Base-by-base conservation (phyloP, 371 early-diverging fungal species). In the Lichtheimia corymbifera region DNA sequence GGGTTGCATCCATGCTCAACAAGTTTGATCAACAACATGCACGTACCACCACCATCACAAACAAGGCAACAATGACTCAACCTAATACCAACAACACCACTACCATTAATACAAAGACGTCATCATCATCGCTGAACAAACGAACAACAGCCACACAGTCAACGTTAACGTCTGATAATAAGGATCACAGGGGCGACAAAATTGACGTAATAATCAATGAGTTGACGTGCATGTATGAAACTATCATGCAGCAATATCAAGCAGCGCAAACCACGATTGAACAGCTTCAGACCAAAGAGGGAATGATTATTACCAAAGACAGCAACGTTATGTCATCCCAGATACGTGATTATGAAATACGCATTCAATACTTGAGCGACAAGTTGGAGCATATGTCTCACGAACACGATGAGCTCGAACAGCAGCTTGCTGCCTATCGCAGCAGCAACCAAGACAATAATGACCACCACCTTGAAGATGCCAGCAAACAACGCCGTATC, bases 321-420 rank as follows among this genome's bases (percentile, higher is more conserved):
- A 57, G 51, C 9, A 50, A 24, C 2, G 35, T 35, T 5, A 51
- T 49, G 44, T 15, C 42, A 20, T 47, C 63, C 1, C 58, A 57
- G 28, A 13, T 63, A 22, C 50, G 74, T 18, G 77, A 77, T 42
- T 73, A 73, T 54, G 74, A 77, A 45, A 72, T 73, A 11, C 70
- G 77, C 14, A 70, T 77, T 6, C 70, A 70, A 47, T 72, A 71
- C 40, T 57, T 77, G 13, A 64, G 68, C 5, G 53, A 68, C 6
- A 70, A 73, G 47, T 40, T 77, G 17, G 76, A 75, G n/a, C 76
- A 73, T 27, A 58, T 70, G 14, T 66, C 76, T 5, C 63, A 67
- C 42, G 76, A 75, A 54, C 68, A 67, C 54, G 70, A 66, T 40
- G 28, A 49, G 14, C 65, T 73, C 30, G 71, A 73, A 53, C 55